Evolutionary conservation across 2,329 filamentous ascomycete genomes (phyloP).

Genomic region (Coleophoma eucalyptorum): DNA sequence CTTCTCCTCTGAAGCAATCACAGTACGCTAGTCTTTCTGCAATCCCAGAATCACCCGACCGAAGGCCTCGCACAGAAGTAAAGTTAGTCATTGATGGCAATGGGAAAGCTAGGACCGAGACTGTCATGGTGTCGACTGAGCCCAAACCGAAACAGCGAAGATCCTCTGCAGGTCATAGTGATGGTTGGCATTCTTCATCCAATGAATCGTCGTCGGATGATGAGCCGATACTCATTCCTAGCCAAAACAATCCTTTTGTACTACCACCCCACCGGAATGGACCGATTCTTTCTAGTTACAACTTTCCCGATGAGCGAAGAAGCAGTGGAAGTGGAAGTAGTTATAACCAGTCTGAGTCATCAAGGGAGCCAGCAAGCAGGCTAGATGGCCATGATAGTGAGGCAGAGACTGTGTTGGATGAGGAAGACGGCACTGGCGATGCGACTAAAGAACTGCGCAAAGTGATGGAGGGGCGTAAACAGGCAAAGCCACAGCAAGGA

Average conservation of each 20-base stretch:
- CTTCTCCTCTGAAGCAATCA: constrained; percentile 47
- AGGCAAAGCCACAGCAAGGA: constrained; percentile 12
- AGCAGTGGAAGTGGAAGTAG: constrained; percentile 18
- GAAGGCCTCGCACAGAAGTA: constrained; percentile 48
- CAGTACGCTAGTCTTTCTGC: constrained; percentile 48
- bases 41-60: constrained; percentile 48
- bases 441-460: constrained; percentile 58
- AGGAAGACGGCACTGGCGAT: constrained; percentile 44
- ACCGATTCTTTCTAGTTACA: constrained; percentile 18
- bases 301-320: constrained; percentile 9
- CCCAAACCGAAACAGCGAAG: constrained; percentile 12
- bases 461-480: constrained; percentile 32
- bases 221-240: constrained; percentile 62
- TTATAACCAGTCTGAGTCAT: constrained; percentile 25
- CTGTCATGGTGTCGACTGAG: constrained; percentile 20
- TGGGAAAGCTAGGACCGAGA: constrained; percentile 39
- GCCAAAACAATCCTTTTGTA: constrained; percentile 51
- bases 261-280: constrained; percentile 19
- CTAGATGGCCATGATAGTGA: constrained; percentile 45
- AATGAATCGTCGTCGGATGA: constrained; percentile 56
- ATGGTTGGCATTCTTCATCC: constrained; percentile 41
- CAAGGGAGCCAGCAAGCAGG: constrained; percentile 19
- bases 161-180: constrained; percentile 13
- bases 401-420: constrained; percentile 53
- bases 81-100: constrained; percentile 62